phyloP scores from a whole-genome alignment of 164 flowering plant species.

The Taxillus chinensis region DNA sequence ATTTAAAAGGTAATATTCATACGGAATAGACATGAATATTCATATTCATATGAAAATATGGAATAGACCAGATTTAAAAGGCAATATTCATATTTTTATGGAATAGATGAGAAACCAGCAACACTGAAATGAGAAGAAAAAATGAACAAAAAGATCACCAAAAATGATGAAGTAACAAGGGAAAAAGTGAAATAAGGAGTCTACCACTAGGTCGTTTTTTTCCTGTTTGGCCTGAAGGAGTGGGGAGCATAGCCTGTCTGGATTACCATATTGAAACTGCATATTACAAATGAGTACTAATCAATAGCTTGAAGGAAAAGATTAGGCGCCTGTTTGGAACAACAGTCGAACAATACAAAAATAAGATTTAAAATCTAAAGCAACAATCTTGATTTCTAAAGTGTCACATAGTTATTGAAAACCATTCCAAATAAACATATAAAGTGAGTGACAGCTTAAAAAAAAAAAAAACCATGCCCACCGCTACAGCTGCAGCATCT shows the following conservation, averaged over 20 bases:
- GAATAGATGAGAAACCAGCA: background rate
- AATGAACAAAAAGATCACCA: background rate
- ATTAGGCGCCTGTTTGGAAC: background rate
- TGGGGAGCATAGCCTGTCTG: conserved; percentile 73
- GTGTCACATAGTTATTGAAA: no score
- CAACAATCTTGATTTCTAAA: background rate
- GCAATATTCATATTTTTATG: no score
- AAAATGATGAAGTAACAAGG: background rate
- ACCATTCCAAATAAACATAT: background rate
- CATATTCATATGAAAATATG: no score
- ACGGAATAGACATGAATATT: no score
- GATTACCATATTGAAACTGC: conserved; percentile 98
- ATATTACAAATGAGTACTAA: conserved; percentile 2
- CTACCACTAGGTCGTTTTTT: conserved; percentile 78
- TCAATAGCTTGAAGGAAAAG: conserved; percentile 4
- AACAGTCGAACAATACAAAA: background rate
- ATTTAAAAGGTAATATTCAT: no score
- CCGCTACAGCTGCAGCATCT: conserved; percentile 88
- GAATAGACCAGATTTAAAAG: background rate
- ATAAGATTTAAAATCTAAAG: background rate
- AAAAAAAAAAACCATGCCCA: conserved; percentile 16
- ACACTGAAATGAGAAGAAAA: background rate
- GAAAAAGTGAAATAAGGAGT: conserved; percentile 13
- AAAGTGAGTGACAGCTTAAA: background rate
- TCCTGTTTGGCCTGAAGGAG: conserved; percentile 68